phyloP scores from a whole-genome alignment of 2,329 filamentous ascomycete genomes.

The Lachnellula suecica region DNA sequence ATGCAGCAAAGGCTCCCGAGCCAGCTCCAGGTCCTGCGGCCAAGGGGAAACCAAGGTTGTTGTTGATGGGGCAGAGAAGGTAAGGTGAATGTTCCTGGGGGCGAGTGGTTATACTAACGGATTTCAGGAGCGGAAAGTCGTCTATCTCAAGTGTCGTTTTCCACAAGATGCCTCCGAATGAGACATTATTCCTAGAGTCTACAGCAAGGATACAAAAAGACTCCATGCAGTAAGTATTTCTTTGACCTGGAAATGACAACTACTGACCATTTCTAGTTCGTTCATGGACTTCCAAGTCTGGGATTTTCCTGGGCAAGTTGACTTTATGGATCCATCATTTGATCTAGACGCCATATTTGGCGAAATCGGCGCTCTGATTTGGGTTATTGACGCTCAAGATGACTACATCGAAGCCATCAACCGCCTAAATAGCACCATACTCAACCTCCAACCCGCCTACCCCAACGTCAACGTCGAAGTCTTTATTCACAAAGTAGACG shows the following conservation, averaged over 20 bases:
- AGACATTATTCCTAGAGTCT: constrained; percentile 93
- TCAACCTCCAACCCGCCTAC: constrained; percentile 84
- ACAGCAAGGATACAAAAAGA: constrained; percentile 94
- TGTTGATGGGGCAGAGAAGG: constrained; percentile 96
- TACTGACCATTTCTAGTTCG: constrained; percentile 57
- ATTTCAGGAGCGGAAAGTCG: constrained; percentile 85
- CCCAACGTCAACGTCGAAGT: constrained; percentile 96
- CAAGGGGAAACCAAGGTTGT: constrained; percentile 74
- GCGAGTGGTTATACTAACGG: constrained; percentile 16
- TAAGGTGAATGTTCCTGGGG: constrained; percentile 41
- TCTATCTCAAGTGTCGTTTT: constrained; percentile 99
- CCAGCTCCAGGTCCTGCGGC: constrained; percentile 45
- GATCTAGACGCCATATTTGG: constrained; percentile 93
- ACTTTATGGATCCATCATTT: constrained; percentile 86
- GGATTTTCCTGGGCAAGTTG: constrained; percentile 94
- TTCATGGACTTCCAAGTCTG: constrained; percentile 99
- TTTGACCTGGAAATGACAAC: background rate
- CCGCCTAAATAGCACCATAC: constrained; percentile 82
- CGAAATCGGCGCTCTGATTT: constrained; percentile 90
- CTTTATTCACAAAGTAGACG: constrained; percentile 98
- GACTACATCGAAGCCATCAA: constrained; percentile 92
- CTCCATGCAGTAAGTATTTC: constrained; percentile 76
- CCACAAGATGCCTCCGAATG: constrained; percentile 92
- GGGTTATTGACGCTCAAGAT: constrained; percentile 98
- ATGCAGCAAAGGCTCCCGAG: constrained; percentile 44